Base-by-base conservation (phyloP, 106 monocot genomes). In the Posidonia australis region DNA sequence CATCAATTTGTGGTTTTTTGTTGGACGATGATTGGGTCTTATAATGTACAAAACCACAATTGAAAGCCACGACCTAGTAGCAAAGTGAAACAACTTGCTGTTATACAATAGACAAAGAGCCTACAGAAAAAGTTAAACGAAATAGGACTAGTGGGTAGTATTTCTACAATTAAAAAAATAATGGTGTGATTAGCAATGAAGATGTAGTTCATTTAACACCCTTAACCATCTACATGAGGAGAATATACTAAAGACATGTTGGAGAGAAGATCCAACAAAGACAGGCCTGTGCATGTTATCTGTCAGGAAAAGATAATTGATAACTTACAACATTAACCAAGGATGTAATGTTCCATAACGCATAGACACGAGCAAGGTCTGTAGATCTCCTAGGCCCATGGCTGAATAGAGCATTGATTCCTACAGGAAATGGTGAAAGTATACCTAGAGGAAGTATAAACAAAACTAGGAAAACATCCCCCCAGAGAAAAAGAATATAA, bases 331-430 rank as follows among this genome's bases (percentile, higher is more conserved):
- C 96, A 76, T 98, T 98, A 75, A 90, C 75, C 70, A 98, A 65
- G 9, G 96, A 98, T 47, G 84, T 85, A 32, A 90, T 73, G 69
- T 91, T 98, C 96, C 96, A 98, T 32, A 90, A 69, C 29, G 96
- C 90, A 76, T 98, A 98, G 17, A 90, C 79, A 60, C 82, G 96
- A 54, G 87, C 82, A 66, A 91, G 96, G 30, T 84, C 84, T 36
- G 96, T 87, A 46, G 96, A 98, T 51, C 84, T 70, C 67, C 84
- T 76, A 46, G 96, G 96, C 58, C 96, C 96, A 76, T 98, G 96
- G 70, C 96, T 98, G 67, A 98, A 98, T 24, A 98, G 84, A 47
- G 87, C 90, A 76, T 87, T 98, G 44, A 98, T 98, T 65, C 96
- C 96, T 66, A 87, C 96, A 78, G 96, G 96, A 36, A 98, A 98